Evolutionary conservation across 2,329 filamentous ascomycete species (phyloP), one percentile per base, ranked within the genome.

Genomic region (Bipolaris zeicola): DNA sequence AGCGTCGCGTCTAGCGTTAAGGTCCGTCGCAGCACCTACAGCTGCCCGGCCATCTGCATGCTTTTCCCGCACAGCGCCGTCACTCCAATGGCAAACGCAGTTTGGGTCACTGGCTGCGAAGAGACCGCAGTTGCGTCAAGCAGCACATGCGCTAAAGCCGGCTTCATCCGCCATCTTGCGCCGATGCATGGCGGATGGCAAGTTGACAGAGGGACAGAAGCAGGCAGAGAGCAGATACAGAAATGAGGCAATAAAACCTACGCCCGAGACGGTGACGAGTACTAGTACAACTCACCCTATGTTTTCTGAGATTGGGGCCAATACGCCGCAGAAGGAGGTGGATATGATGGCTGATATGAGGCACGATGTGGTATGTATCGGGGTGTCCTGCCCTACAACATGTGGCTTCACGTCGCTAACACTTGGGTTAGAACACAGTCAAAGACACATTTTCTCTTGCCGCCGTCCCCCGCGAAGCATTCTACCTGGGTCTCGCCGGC

Each of bases 231-330:
- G 81, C 44, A 78, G 82, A 61, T 65, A 85, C 7, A 81, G 76
- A 11, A 65, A 86, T 45, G 71, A 85, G 70, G 83, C 83, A 68
- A 76, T 92, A n/a, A 70, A 84, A 55, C 69, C 84, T 2, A 76
- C 84, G 26, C 89, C 89, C 0, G 83, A 85, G 37, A 73, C 78
- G 6, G 89, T 92, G 0, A 84, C 87, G 0, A 76, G 76, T 20
- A 80, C 80, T 39, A 92, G 89, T 11, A 71, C 74, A 3, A 75
- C 72, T 4, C 79, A 79, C 56, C 75, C 77, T 1, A 55, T 81
- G 14, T 68, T 76, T 14, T 65, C 69, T 6, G 77, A 81, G 57
- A 68, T 79, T 31, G 76, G 70, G 14, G 65, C 62, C 5, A 57
- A 69, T 16, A 60, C 69, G 24, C 66, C 72, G 34, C 64, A 75